phyloP scores from a whole-genome alignment of 2,329 filamentous ascomycete species.

The Rhinocladiella similis region DNA sequence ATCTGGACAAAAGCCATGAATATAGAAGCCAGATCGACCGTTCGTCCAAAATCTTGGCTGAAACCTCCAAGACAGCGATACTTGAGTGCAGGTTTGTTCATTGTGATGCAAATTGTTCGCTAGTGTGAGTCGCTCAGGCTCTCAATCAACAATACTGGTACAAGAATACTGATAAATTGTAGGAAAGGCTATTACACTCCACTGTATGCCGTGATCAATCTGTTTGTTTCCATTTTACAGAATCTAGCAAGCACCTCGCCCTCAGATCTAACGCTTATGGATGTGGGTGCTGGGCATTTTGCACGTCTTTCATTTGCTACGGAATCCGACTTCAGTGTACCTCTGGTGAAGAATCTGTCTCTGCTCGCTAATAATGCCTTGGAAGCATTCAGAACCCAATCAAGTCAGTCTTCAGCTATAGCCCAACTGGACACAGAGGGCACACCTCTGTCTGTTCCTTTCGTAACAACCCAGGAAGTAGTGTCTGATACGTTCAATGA shows the following conservation, averaged over 20 bases:
- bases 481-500: too few relatives aligned
- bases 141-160: too few relatives aligned
- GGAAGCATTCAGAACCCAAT: too few relatives aligned
- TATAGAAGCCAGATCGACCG: not conserved
- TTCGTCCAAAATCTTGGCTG: not conserved
- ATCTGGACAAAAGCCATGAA: not conserved
- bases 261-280: not conserved
- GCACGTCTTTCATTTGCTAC: not conserved
- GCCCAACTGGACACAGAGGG: too few relatives aligned
- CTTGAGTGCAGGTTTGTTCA: constrained; percentile 9
- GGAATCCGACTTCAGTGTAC: not conserved
- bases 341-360: not conserved
- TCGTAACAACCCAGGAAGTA: too few relatives aligned
- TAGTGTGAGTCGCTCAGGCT: constrained; percentile 1
- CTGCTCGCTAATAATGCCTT: not conserved
- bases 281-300: not conserved
- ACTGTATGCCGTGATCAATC: not conserved
- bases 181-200: not conserved
- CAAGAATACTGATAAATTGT: too few relatives aligned
- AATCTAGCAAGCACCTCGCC: not conserved
- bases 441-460: too few relatives aligned
- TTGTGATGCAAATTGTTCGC: constrained; percentile 1
- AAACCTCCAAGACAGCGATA: not conserved
- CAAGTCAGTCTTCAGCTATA: too few relatives aligned
- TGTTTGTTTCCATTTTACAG: not conserved